Evolutionary conservation across 2,329 filamentous ascomycete genomes (phyloP).

Genomic region (Penicillium sp.): DNA sequence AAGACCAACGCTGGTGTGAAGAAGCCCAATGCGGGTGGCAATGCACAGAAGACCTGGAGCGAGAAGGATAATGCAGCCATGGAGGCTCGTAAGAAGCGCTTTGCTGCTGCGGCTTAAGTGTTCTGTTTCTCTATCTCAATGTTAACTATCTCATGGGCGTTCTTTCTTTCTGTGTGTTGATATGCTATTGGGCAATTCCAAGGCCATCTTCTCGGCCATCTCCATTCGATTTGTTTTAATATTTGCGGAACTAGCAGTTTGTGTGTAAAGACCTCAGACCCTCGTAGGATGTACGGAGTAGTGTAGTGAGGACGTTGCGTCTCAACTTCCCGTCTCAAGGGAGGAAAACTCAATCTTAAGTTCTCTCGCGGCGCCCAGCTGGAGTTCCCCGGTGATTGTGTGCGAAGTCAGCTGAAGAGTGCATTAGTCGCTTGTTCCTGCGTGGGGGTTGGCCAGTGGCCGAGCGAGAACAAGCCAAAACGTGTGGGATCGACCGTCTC

Average conservation of each 20-base stretch:
- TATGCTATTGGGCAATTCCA: constrained; percentile 18
- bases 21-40: constrained; percentile 20
- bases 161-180: constrained; percentile 13
- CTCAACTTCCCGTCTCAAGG: neutral
- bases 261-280: neutral
- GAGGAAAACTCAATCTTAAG: neutral
- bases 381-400: constrained; percentile 1
- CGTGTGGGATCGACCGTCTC: constrained; percentile 20
- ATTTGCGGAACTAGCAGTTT: constrained; percentile 5
- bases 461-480: constrained; percentile 13
- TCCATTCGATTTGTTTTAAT: constrained; percentile 13
- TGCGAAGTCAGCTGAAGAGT: constrained; percentile 28
- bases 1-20: constrained; percentile 16
- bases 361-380: neutral
- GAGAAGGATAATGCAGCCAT: constrained; percentile 47
- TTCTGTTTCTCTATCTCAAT: constrained; percentile 13
- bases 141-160: constrained; percentile 24
- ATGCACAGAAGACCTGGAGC: constrained; percentile 27
- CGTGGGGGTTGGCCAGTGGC: constrained; percentile 16
- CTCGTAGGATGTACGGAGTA: neutral
- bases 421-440: constrained; percentile 36
- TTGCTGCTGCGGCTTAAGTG: constrained; percentile 36
- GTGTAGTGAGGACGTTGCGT: neutral
- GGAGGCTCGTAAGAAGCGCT: constrained; percentile 52
- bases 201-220: neutral